Percentiles rank a stretch among this genome's conserved stretches.
phyloP scores from a whole-genome alignment of 2,329 filamentous ascomycete species.

The Neonectria ditissima region DNA sequence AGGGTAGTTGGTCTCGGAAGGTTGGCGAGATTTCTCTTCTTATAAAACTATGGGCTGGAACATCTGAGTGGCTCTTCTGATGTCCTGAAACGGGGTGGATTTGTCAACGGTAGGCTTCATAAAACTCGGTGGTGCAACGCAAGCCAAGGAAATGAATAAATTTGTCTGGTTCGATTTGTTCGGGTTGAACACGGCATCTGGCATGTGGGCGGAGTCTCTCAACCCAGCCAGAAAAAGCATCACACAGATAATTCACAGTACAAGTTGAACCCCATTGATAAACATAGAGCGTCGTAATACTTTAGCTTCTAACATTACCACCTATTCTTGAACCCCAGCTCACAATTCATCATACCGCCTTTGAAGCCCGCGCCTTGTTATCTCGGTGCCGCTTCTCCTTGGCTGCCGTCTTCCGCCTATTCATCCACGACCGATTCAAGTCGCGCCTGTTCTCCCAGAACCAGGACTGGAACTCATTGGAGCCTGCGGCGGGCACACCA shows the following conservation, averaged over 20 bases:
- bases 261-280: not conserved
- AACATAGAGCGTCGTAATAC: not conserved
- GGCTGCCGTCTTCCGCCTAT: constrained; percentile 68
- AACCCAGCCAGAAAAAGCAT: not conserved
- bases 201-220: not conserved
- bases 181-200: not conserved
- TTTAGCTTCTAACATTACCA: not conserved
- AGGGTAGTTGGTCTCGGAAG: too few relatives aligned
- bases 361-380: constrained; percentile 67
- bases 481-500: constrained; percentile 44
- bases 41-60: too few relatives aligned
- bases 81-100: too few relatives aligned
- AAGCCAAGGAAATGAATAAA: not conserved
- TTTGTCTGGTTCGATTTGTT: not conserved
- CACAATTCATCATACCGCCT: constrained; percentile 49
- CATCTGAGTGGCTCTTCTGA: too few relatives aligned
- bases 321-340: not conserved
- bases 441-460: constrained; percentile 77
- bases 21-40: too few relatives aligned
- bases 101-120: too few relatives aligned
- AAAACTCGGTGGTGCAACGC: not conserved
- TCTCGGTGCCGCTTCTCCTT: constrained; percentile 77
- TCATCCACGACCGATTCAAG: constrained; percentile 75
- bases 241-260: not conserved
- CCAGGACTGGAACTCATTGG: constrained; percentile 72